Evolutionary conservation across 345 rosid species (phyloP).

Genomic region (Aquilaria yunnanensis): DNA sequence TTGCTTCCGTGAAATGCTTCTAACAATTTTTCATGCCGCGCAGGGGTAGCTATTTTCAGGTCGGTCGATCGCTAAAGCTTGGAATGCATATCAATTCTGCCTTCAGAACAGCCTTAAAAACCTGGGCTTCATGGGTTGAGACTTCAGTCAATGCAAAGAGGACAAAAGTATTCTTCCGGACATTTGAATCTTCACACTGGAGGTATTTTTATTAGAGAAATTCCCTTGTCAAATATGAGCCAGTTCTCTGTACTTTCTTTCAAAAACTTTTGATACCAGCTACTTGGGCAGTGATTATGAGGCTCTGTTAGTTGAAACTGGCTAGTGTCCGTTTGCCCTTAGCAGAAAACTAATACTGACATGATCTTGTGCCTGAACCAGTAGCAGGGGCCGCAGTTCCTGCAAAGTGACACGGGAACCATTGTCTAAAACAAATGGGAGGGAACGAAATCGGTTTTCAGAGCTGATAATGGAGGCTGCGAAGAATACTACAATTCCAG

Average conservation of each 20-base stretch:
- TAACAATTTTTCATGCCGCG: slow-evolving; percentile 30
- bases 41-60: slow-evolving; percentile 73
- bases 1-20: slow-evolving; percentile 11
- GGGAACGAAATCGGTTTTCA: slow-evolving; percentile 41
- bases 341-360: slow-evolving; percentile 9
- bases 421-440: slow-evolving; percentile 31
- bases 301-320: no score
- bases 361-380: slow-evolving; percentile 15
- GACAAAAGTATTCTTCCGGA: slow-evolving; percentile 49
- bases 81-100: slow-evolving; percentile 37
- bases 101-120: slow-evolving; percentile 30
- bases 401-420: slow-evolving; percentile 58
- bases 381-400: slow-evolving; percentile 33
- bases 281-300: no score
- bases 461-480: slow-evolving; percentile 31
- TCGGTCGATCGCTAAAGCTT: slow-evolving; percentile 43
- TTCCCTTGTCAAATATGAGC: background rate
- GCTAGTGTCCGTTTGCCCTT: no score
- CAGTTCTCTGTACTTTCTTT: background rate
- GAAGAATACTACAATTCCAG: slow-evolving; percentile 34
- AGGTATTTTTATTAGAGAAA: slow-evolving; percentile 26
- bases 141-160: slow-evolving; percentile 31
- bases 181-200: slow-evolving; percentile 75
- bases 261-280: background rate
- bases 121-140: slow-evolving; percentile 54